Evolutionary conservation across 176 grass and related monocot genomes (phyloP), one percentile per base, ranked within the genome.

Genomic region (Avena insularis): DNA sequence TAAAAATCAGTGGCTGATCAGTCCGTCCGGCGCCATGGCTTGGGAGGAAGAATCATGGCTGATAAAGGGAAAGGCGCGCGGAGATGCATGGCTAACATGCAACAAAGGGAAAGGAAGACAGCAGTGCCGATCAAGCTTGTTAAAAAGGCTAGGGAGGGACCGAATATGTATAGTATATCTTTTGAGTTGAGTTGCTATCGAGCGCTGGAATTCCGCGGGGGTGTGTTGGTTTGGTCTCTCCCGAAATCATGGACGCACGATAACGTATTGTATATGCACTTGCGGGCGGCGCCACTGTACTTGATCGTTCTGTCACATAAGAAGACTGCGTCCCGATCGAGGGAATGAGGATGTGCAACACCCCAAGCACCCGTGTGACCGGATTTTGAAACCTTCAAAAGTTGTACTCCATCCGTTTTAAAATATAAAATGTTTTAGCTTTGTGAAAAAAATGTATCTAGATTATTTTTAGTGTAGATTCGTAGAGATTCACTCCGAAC

Each of bases 1-100:
- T 89, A 83, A 86, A 57, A 63, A 49, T 71, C 20, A 7, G 55
- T 21, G 64, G 69, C 71, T 80, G 54, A 56, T 56, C 71, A 43
- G 21, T 40, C 40, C 58, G n/a, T 12, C 61, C 21, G 23, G 5
- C 17, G 62, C 66, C 36, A 62, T 67, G 21, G 36, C 67, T 59
- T 51, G 75, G 72, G 27, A 81, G 74, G 81, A 88, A 90, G 81
- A 88, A 90, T 88, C 86, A 68, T 88, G 86, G 79, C 79, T 17
- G 25, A 25, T 25, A 53, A 71, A 61, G 27, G 29, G 9, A 31
- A 49, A 85, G 38, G 40, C 33, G 3, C 31, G 31, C 81, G 77
- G 82, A 66, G 85, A 66, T 91, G 74, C 82, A 76, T 83, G 75
- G 49, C 78, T 87, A 88, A 86, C 71, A 84, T 95, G 83, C 83